phyloP scores from a whole-genome alignment of 2,329 filamentous ascomycete genomes.

The Colletotrichum theobromicola region DNA sequence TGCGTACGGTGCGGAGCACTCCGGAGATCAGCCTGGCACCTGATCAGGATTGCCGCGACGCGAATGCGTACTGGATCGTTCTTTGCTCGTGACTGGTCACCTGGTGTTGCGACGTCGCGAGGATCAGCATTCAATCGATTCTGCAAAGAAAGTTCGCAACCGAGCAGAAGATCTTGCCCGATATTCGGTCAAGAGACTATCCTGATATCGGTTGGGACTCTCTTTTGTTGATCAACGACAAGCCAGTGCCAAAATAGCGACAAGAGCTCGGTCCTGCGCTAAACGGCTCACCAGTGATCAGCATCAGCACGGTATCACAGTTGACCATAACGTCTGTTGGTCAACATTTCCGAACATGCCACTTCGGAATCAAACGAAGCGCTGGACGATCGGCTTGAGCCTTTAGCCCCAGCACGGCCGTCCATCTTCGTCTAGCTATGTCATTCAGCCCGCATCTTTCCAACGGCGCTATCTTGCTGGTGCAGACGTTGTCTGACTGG shows the following conservation, averaged over 20 bases:
- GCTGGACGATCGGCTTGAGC: neutral
- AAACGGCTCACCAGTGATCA: neutral
- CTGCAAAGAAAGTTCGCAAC: neutral
- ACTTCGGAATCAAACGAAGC: neutral
- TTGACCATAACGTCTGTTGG: neutral
- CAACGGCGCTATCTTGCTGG: neutral
- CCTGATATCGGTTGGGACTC: neutral
- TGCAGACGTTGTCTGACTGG: neutral
- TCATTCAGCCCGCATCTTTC: neutral
- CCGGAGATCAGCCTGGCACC: neutral
- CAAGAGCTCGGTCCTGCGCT: neutral
- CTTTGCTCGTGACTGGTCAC: neutral
- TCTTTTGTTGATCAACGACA: neutral
- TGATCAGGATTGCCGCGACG: neutral
- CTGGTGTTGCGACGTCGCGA: neutral
- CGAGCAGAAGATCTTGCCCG: neutral
- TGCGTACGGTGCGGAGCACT: neutral
- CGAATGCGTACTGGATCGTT: neutral
- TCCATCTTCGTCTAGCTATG: neutral
- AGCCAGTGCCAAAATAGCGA: neutral
- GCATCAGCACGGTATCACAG: neutral
- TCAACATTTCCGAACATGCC: neutral
- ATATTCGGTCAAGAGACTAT: neutral
- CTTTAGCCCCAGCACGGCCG: neutral
- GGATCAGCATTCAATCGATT: neutral